Evolutionary conservation across 345 rosid genomes (phyloP), one percentile per base, ranked within the genome.

Genomic region (Pistacia vera): DNA sequence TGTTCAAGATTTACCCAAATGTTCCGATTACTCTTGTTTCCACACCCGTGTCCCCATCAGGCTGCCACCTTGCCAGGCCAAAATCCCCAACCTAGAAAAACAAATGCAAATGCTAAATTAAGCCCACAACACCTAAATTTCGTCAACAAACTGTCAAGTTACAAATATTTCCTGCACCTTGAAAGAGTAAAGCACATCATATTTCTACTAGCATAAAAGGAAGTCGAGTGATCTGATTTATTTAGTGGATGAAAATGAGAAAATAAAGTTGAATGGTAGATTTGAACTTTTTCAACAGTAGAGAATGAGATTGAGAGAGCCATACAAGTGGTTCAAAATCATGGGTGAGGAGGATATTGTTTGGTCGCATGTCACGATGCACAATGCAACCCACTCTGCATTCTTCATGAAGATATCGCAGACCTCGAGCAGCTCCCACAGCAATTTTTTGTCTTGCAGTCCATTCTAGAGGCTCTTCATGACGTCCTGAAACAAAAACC

Each of bases 1-100:
- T 38, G 25, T 48, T 74, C 52, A 66, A 78, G 66, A 75, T 80
- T 84, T 87, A 96, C 99, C 99, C 99, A 61, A 97, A 94, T 41
- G 99, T 97, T 82, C 99, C 98, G 57, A 97, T 97, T 46, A 97
- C 99, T 83, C 99, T 88, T 36, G 99, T 97, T 61, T 94, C 97
- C 70, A 91, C 97, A 56, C 97, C 98, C 14, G 85, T 85, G 78
- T 93, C 94, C n/a, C 98, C 99, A 85, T 97, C 97, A 77, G 99
- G 99, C 79, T 97, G 99, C 99, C 99, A 97, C 82, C 99, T 88
- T n/a, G 98, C 99, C 9, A 97, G 83, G 79, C 99, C 99, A 84
- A 97, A 94, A 85, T 97, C 99, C 57, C 99, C 99, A 77, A 97
- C 99, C 99, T 97, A 78, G 55, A 59, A 61, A 64, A 66, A 56